Conservation (phyloP, 495 filamentous ascomycete species). For the Penicillium bovifimosum region DNA sequence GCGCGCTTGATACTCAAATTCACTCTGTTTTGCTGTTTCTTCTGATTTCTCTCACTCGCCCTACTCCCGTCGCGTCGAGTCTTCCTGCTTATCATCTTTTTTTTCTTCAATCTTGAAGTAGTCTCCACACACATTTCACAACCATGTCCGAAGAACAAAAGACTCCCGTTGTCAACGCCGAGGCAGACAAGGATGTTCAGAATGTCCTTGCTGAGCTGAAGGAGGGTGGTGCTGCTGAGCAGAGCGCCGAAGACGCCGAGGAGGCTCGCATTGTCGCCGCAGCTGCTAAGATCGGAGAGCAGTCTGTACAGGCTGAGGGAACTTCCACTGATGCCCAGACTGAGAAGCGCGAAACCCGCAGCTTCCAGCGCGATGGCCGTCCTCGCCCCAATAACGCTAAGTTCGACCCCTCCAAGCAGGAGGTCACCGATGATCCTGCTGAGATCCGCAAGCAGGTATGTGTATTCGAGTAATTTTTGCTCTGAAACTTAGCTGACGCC, state of each 20-base stretch:
- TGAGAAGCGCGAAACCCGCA: constrained; percentile 17
- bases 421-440: constrained; percentile 64
- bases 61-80: background rate
- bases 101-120: background rate
- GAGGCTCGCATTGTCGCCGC: constrained; percentile 43
- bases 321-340: constrained; percentile 18
- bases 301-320: constrained; percentile 37
- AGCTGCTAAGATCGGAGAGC: constrained; percentile 40
- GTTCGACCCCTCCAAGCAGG: constrained; percentile 57
- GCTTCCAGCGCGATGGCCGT: constrained; percentile 12
- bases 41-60: too few species aligned
- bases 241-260: constrained; percentile 32
- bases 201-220: constrained; percentile 44
- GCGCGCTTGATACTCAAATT: background rate
- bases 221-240: constrained; percentile 26
- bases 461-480: background rate
- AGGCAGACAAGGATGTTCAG: constrained; percentile 45
- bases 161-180: constrained; percentile 30
- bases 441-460: constrained; percentile 74
- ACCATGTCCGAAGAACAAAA: constrained; percentile 43
- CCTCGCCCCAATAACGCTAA: constrained; percentile 46
- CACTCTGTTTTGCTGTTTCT: too few species aligned
- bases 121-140: constrained; percentile 4
- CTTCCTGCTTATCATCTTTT: constrained; percentile 1
- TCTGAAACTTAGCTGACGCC: background rate